A percentile compares a stretch with the other conserved stretches of the same genome.
Evolutionary conservation across 371 early-diverging fungal genomes (phyloP).

Genomic region (Syncephalastrum contaminatum): DNA sequence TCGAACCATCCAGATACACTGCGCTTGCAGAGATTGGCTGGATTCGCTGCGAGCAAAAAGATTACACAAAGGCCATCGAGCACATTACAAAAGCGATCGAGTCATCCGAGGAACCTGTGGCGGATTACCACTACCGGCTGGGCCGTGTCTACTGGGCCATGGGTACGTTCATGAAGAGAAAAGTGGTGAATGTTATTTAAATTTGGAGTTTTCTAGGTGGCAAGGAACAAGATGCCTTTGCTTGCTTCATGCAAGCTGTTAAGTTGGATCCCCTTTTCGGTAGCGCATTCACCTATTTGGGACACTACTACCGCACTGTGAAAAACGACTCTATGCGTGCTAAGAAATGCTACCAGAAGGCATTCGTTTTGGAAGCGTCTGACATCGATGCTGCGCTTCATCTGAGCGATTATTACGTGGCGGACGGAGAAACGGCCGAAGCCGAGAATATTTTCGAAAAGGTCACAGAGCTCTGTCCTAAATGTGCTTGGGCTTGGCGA

Average conservation of each 20-base stretch:
- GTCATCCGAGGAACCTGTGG: constrained; percentile 31
- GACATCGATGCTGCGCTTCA: constrained; percentile 70
- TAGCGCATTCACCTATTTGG: constrained; percentile 76
- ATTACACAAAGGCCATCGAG: constrained; percentile 57
- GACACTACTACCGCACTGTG: constrained; percentile 73
- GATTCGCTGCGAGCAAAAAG: constrained; percentile 55
- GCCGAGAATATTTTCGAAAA: constrained; percentile 59
- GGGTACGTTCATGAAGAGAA: constrained; percentile 39
- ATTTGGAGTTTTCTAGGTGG: too few species aligned
- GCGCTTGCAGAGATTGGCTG: constrained; percentile 64
- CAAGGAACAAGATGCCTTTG: constrained; percentile 49
- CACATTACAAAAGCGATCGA: constrained; percentile 54
- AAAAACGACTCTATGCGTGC: constrained; percentile 69
- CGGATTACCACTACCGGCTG: constrained; percentile 64
- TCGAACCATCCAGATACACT: constrained; percentile 46
- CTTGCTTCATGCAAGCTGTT: constrained; percentile 71
- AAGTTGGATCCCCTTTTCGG: constrained; percentile 68
- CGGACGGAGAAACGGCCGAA: constrained; percentile 46
- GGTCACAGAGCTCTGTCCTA: constrained; percentile 41
- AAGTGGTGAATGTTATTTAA: neutral
- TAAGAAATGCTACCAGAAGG: constrained; percentile 79
- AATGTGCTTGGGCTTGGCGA: constrained; percentile 79
- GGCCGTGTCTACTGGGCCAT: constrained; percentile 82
- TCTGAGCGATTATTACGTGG: constrained; percentile 63
- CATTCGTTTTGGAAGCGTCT: constrained; percentile 63